Evolutionary conservation across 2,329 filamentous ascomycete species (phyloP).

Genomic region (Penicillium sp.): DNA sequence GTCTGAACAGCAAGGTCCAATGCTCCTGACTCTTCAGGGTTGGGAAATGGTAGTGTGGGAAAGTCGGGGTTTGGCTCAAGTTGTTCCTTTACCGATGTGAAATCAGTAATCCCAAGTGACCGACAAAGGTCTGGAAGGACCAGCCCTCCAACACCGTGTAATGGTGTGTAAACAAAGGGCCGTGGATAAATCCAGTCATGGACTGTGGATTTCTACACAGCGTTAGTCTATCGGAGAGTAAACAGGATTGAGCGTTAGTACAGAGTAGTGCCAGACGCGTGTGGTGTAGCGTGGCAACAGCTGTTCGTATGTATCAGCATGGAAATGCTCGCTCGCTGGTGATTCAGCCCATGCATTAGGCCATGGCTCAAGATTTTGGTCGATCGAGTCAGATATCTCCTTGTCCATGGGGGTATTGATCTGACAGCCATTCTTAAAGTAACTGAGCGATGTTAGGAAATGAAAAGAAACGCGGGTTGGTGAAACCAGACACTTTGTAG

Average conservation of each 20-base stretch:
- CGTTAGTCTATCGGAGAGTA: conserved; percentile 20
- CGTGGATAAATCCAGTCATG: conserved; percentile 31
- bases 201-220: conserved; percentile 40
- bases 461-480: conserved; percentile 6
- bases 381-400: conserved; percentile 63
- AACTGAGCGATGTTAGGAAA: conserved; percentile 44
- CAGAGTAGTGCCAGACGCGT: conserved; percentile 38
- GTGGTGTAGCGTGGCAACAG: conserved; percentile 36
- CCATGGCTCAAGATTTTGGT: conserved; percentile 59
- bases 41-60: conserved; percentile 67
- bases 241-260: conserved; percentile 22
- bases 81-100: conserved; percentile 50
- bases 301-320: conserved; percentile 33
- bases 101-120: conserved; percentile 39
- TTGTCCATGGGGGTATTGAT: conserved; percentile 67
- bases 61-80: conserved; percentile 66
- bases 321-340: conserved; percentile 47
- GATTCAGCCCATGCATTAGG: conserved; percentile 50
- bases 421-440: conserved; percentile 68
- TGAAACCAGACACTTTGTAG: conserved; percentile 61
- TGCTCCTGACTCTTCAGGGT: conserved; percentile 68
- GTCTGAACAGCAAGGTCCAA: conserved; percentile 63
- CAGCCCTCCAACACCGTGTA: conserved; percentile 46
- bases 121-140: conserved; percentile 41
- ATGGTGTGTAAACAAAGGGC: conserved; percentile 49